Conservation (phyloP, 2,329 filamentous ascomycete genomes). For the Penicillium sp. region DNA sequence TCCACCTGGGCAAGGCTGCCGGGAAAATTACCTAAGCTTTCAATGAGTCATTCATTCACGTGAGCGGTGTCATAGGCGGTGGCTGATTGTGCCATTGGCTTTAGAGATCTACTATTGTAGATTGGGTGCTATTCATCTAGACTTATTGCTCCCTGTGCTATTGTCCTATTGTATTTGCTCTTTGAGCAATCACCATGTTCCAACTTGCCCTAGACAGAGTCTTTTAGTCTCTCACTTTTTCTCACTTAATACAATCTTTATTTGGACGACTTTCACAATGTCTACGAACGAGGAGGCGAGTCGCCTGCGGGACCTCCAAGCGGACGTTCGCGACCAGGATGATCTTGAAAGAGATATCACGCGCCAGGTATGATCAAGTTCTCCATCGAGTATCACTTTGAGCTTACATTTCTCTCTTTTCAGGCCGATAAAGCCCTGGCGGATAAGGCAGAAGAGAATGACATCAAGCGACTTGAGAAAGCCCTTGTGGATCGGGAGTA, state of each 20-base stretch:
- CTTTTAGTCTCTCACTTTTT: not conserved
- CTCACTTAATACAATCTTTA: slow-evolving; percentile 4
- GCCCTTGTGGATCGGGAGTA: slow-evolving; percentile 51
- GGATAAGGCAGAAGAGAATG: slow-evolving; percentile 63
- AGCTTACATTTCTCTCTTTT: not conserved
- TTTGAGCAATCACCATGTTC: not conserved
- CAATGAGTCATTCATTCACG: not conserved
- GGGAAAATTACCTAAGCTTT: not conserved
- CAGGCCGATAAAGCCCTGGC: slow-evolving; percentile 59
- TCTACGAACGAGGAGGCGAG: slow-evolving; percentile 54
- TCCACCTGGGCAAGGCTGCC: too few relatives aligned
- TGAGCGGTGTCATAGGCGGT: slow-evolving; percentile 19
- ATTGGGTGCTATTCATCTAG: not conserved
- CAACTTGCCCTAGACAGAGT: not conserved
- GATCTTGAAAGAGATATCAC: slow-evolving; percentile 87
- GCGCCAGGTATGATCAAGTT: slow-evolving; percentile 46
- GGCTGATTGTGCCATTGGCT: slow-evolving; percentile 11
- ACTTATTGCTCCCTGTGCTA: not conserved
- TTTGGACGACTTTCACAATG: slow-evolving; percentile 5
- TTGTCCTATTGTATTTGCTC: slow-evolving; percentile 2
- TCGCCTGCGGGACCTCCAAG: slow-evolving; percentile 62
- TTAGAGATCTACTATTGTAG: not conserved
- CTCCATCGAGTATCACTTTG: not conserved
- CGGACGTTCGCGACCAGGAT: slow-evolving; percentile 77
- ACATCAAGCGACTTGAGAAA: slow-evolving; percentile 63